These are phyloP conservation scores for Pestalotiopsis fici DNA, from an alignment of 2,329 filamentous ascomycete genomes.

Conservation along the genomic window DNA sequence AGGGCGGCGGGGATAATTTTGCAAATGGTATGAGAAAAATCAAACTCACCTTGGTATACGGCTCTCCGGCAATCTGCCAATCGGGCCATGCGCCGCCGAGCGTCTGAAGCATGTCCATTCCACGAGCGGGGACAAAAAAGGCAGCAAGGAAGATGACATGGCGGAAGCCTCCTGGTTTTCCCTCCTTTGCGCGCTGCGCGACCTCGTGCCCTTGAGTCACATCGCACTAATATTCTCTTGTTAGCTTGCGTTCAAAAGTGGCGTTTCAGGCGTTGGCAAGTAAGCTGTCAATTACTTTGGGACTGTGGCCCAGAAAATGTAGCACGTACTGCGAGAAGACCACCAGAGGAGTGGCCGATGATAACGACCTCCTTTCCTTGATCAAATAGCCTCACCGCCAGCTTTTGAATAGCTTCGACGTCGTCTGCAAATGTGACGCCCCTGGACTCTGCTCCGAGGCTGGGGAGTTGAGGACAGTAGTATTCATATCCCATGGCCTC, in stretches of 20 bases:
- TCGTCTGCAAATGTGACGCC: not conserved
- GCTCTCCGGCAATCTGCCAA: not conserved
- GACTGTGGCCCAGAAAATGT: too few species aligned
- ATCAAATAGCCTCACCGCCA: not conserved
- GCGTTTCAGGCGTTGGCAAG: too few species aligned
- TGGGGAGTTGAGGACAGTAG: not conserved
- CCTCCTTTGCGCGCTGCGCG: not conserved
- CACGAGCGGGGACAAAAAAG: not conserved
- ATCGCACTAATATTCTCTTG: not conserved
- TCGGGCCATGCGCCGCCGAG: not conserved
- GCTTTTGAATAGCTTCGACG: too few species aligned
- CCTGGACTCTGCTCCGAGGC: not conserved
- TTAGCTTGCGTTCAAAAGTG: not conserved
- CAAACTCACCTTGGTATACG: not conserved
- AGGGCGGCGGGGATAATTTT: too few species aligned
- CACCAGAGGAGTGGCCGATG: not conserved
- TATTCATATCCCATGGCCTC: not conserved
- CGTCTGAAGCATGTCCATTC: not conserved
- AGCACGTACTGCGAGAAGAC: not conserved
- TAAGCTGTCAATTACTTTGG: too few species aligned
- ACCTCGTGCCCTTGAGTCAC: not conserved
- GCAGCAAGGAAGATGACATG: not conserved
- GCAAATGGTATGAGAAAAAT: too few species aligned
- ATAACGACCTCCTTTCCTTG: not conserved
- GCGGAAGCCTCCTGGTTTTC: constrained; percentile 1